phyloP scores from a whole-genome alignment of 805 yeast genomes.

The Torulaspora franciscae region DNA sequence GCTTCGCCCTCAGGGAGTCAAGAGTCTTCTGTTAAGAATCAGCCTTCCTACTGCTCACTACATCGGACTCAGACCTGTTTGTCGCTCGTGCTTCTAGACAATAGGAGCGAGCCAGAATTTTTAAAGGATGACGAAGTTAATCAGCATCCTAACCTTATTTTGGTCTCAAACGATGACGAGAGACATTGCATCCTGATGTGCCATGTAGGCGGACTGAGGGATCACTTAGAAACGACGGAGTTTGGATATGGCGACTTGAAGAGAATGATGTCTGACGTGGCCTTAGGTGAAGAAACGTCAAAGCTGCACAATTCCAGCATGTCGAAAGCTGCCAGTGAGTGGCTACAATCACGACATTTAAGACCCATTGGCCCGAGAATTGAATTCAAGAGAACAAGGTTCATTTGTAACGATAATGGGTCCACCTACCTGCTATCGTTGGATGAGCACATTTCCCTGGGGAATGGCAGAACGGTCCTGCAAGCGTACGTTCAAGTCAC shows the following conservation, averaged over 20 bases:
- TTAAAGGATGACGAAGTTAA: slow-evolving; percentile 13
- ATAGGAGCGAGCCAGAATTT: slow-evolving; percentile 1
- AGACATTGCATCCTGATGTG: slow-evolving; percentile 26
- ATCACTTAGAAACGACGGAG: slow-evolving; percentile 22
- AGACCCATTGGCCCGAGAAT: slow-evolving; percentile 13
- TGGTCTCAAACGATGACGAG: slow-evolving; percentile 12
- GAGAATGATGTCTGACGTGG: not conserved
- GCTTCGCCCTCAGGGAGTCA: not conserved
- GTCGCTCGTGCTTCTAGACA: slow-evolving; percentile 2
- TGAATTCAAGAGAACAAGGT: slow-evolving; percentile 28
- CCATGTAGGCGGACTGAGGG: slow-evolving; percentile 34
- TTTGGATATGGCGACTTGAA: slow-evolving; percentile 6
- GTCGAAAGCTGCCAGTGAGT: slow-evolving; percentile 27
- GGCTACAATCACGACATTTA: slow-evolving; percentile 26
- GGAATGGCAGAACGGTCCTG: slow-evolving; percentile 13
- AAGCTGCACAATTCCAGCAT: slow-evolving; percentile 6
- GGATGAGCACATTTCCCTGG: slow-evolving; percentile 25
- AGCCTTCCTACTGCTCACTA: slow-evolving; percentile 3
- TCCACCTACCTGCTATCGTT: slow-evolving; percentile 21
- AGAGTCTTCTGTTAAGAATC: not conserved
- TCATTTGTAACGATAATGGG: slow-evolving; percentile 16
- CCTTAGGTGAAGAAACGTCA: not conserved
- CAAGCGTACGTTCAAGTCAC: slow-evolving; percentile 25
- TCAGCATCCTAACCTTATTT: slow-evolving; percentile 22
- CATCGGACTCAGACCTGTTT: slow-evolving; percentile 6